Evolutionary conservation across 169 alveolate species (phyloP), one percentile per base, ranked within the genome.

Genomic region (Blepharisma undulans): DNA sequence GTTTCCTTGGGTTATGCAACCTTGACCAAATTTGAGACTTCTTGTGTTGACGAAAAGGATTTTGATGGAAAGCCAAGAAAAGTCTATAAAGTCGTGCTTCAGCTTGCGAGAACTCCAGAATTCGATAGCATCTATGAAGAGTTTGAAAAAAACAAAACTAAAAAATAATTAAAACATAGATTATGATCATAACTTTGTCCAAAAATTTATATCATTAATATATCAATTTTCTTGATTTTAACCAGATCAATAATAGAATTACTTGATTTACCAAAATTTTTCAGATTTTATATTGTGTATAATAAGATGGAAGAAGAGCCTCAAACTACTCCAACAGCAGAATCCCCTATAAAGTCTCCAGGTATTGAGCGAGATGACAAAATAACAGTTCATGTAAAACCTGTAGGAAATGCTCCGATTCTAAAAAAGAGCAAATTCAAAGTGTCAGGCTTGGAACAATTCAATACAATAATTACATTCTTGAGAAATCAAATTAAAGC

Each of bases 381-480:
- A 29, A 33, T 82, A 34, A 82, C 60, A 1, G 89, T 82, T 22
- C 29, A 48, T 48, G 76, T 82, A 14, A 82, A 82, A 33, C 89
- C 89, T 22, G 89, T 82, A 21, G 89, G 76, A 82, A 82, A 60
- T 59, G 89, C 89, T 82, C 89, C 89, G 5, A 82, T 82, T 30
- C 89, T 82, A 21, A 82, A 82, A 74, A 82, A 82, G 60, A 82
- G 30, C 76, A 82, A 82, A 48, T 82, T 82, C n/a, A 34, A 82
- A 48, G 76, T 82, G 2, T 22, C 89, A 22, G 76, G 78, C 48
- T 4, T 32, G 16, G 76, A 82, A 30, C 72, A 21, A 21, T 82
- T 82, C 21, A n/a, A 25, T 32, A 34, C 76, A 19, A 82, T 82
- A 21, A 82, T 82, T 19, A 82, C 33, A 22, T 82, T 82, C 18